These are phyloP conservation scores for Leccinellum luteum DNA, from an alignment of 768 basidiomycete genomes.

Conservation along the genomic window DNA sequence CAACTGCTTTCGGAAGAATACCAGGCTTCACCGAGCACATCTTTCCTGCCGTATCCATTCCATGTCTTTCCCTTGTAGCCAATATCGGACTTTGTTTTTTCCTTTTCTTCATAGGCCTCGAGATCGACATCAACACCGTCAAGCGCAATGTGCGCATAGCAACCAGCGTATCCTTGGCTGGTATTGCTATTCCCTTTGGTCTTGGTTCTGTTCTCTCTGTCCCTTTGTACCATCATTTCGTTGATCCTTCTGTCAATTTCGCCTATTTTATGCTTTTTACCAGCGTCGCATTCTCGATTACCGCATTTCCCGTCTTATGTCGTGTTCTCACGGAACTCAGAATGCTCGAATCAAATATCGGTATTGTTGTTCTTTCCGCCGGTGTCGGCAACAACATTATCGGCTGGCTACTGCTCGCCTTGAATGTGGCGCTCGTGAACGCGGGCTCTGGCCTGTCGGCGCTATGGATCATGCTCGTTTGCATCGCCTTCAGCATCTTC, in stretches of 20 bases:
- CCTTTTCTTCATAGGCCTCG: slow-evolving; percentile 90
- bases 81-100: slow-evolving; percentile 88
- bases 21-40: slow-evolving; percentile 85
- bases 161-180: slow-evolving; percentile 68
- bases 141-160: slow-evolving; percentile 72
- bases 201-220: slow-evolving; percentile 74
- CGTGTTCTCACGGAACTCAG: slow-evolving; percentile 89
- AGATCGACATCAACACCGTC: slow-evolving; percentile 80
- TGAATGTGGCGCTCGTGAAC: slow-evolving; percentile 91
- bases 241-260: slow-evolving; percentile 64
- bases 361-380: slow-evolving; percentile 88
- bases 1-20: slow-evolving; percentile 72
- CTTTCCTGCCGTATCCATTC: slow-evolving; percentile 68
- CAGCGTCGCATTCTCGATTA: slow-evolving; percentile 88
- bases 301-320: slow-evolving; percentile 83
- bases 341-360: slow-evolving; percentile 87
- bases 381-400: slow-evolving; percentile 88
- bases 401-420: slow-evolving; percentile 85
- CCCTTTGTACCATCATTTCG: slow-evolving; percentile 52
- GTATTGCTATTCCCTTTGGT: slow-evolving; percentile 86
- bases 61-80: slow-evolving; percentile 83
- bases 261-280: slow-evolving; percentile 94
- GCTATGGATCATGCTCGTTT: slow-evolving; percentile 77
- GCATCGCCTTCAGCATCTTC: slow-evolving; percentile 79
- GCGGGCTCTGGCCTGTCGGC: slow-evolving; percentile 81